Evolutionary conservation across 306 rosid species (phyloP), one percentile per base, ranked within the genome.

Genomic region (Inga leiocalycina): DNA sequence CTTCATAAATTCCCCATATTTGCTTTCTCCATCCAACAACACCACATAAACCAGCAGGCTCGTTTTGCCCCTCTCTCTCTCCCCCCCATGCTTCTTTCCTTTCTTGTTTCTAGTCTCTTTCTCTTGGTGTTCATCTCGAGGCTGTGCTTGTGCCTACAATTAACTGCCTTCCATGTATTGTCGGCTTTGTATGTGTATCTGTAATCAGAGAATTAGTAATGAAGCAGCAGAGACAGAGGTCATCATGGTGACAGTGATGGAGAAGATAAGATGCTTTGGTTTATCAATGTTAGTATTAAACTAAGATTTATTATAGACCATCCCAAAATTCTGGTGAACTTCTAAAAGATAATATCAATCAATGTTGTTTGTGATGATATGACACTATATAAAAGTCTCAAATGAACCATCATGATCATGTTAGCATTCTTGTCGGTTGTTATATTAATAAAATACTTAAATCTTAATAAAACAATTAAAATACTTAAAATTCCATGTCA

Each of bases 71-170:
- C 70, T 85, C 34, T 88, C 82, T 74, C 87, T 61, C 76, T 61
- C 11, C 76, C 78, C 78, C 81, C 81, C 87, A 66, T 68, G 80
- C 83, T 73, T 83, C 10, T 85, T 83, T 76, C 87, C 84, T 67
- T 85, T 83, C 82, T 85, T 80, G 85, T 88, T 54, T 85, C 48
- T 10, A 37, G 87, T 85, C 91, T 6, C 80, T 85, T 85, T 85
- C 87, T 74, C 34, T 14, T 46, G 22, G 71, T 66, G 88, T 66
- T 76, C 67, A 54, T 85, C 82, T 88, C 85, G 91, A 88, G 91
- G 87, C 51, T 71, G 24, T 80, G 41, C 54, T 68, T 77, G 17
- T 80, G 41, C 54, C 52, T 41, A 51, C 30, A 79, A 37, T 14
- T 34, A 79, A 37, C 43, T 45, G 41, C 64, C 30, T 70, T 39